Conservation (phyloP, 139 green algal genomes). For the Coelastrella sp. region DNA sequence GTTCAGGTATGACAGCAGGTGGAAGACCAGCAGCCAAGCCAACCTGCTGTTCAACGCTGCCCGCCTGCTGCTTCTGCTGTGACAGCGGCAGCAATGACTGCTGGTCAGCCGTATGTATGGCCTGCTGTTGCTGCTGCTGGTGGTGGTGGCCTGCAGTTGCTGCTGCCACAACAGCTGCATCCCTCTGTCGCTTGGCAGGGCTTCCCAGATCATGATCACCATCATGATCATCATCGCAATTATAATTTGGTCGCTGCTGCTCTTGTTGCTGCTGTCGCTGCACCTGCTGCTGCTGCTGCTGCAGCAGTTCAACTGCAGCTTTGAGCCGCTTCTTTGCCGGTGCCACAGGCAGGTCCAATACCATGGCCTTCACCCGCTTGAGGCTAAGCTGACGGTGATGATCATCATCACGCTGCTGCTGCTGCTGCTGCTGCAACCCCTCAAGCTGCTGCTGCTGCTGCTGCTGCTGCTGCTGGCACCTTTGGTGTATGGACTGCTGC, state of each 20-base stretch:
- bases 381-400: too few species aligned
- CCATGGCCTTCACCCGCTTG: too few species aligned
- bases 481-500: background rate
- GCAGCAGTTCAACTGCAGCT: background rate
- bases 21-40: too few species aligned
- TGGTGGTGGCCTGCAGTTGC: background rate
- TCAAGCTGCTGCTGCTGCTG: constrained; percentile 1
- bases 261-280: background rate
- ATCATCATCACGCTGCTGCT: background rate
- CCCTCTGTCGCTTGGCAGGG: too few species aligned
- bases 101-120: background rate
- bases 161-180: background rate
- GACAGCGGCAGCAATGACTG: background rate
- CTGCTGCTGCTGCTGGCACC: background rate
- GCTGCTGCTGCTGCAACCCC: constrained; percentile 11
- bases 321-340: too few species aligned
- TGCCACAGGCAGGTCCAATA: too few species aligned
- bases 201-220: too few species aligned
- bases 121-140: too few species aligned
- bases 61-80: constrained; percentile 9
- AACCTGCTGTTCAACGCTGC: too few species aligned
- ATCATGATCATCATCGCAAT: background rate
- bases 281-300: background rate
- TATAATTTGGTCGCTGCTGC: too few species aligned
- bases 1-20: too few species aligned